These are phyloP conservation scores for Penicillium turbatum DNA, from an alignment of 495 filamentous ascomycete species.

Conservation along the genomic window DNA sequence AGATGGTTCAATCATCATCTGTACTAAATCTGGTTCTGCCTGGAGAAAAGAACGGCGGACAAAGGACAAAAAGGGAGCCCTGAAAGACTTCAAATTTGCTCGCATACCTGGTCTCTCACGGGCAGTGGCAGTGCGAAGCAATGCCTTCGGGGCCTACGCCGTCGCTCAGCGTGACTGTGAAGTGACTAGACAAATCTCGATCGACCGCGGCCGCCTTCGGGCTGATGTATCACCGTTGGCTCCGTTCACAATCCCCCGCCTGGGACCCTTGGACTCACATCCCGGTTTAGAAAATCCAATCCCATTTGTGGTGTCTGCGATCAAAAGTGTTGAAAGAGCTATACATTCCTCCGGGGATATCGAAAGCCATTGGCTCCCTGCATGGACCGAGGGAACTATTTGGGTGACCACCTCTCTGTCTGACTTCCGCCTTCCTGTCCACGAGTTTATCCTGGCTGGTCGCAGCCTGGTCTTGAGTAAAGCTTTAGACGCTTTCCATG, in stretches of 20 bases:
- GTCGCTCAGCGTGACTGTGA: constrained; percentile 83
- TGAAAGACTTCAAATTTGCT: constrained; percentile 85
- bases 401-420: constrained; percentile 56
- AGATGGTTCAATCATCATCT: constrained; percentile 92
- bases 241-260: constrained; percentile 43
- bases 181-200: constrained; percentile 66
- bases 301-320: constrained; percentile 20
- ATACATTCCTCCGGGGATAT: constrained; percentile 53
- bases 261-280: constrained; percentile 16
- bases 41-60: constrained; percentile 80
- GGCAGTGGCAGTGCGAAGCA: constrained; percentile 77
- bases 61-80: constrained; percentile 69
- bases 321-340: constrained; percentile 31
- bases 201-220: constrained; percentile 65
- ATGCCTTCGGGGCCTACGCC: constrained; percentile 81
- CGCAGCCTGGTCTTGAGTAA: constrained; percentile 66
- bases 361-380: constrained; percentile 48
- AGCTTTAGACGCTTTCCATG: constrained; percentile 52
- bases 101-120: constrained; percentile 82
- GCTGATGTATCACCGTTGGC: constrained; percentile 67
- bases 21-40: constrained; percentile 84
- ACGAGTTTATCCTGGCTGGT: constrained; percentile 71
- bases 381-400: constrained; percentile 33
- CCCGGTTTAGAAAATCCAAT: constrained; percentile 14
- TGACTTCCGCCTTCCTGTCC: constrained; percentile 69